Evolutionary conservation across 2,329 filamentous ascomycete species (phyloP), one percentile per base, ranked within the genome.

Genomic region (Furcasterigmium furcatum): DNA sequence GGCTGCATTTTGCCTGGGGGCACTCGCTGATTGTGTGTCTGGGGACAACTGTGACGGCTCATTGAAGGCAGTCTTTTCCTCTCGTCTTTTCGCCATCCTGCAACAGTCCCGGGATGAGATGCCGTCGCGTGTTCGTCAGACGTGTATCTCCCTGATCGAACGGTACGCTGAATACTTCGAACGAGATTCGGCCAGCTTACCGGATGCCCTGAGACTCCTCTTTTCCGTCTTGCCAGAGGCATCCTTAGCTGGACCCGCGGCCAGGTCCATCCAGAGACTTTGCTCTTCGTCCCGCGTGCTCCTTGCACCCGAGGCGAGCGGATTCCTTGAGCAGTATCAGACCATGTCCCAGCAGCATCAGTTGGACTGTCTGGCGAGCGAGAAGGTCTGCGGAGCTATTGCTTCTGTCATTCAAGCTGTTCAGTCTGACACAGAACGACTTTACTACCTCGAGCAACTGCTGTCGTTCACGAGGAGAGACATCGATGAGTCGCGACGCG

Each of bases 111-210:
- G 75, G 49, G 63, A 67, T 3, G 64, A 71, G 4, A 74, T 90
- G 10, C 84, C 85, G 1, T 66, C 79, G 4, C 76, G 83, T 44
- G 77, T 83, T 16, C 77, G 82, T 41, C 82, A 88, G 55, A 85
- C 85, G 1, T 84, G 84, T 29, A 76, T 92, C 24, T 77, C 79
- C 38, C 66, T 88, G 34, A 82, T 92, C 34, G 86, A 87, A 52
- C 76, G 81, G 21, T 91, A 89, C 58, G 82, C 86, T 5, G 80
- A 84, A 44, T 94, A 88, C 64, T 92, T 95, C 61, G 79, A 87
- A 55, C 77, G 82, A 19, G 82, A 88, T 57, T 71, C 82, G 2
- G 73, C 78, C 25, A 80, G 82, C 49, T 73, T 95, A 1, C 84
- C 87, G 1, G 72, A 82, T 35, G 85, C 85, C 2, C 70, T 95